These are phyloP conservation scores for Wallemia ichthyophaga DNA, from an alignment of 1,284 basidiomycete genomes.

Conservation along the genomic window DNA sequence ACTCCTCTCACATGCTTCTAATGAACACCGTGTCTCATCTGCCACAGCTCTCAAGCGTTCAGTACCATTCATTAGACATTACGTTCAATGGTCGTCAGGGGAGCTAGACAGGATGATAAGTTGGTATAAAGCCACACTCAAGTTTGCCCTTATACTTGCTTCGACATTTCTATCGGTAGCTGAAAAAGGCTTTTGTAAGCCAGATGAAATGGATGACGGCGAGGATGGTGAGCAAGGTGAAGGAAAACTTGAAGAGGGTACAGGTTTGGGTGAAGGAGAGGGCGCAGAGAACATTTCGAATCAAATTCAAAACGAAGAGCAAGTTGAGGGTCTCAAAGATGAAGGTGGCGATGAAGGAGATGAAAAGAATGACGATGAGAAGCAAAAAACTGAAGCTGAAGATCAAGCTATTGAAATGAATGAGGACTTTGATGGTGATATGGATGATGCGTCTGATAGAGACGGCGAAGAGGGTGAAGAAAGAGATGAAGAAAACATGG, in stretches of 20 bases:
- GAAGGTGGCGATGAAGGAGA: constrained; percentile 29
- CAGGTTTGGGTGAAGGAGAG: constrained; percentile 56
- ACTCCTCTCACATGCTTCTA: not conserved
- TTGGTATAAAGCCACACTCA: constrained; percentile 56
- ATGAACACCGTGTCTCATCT: not conserved
- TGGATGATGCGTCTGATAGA: constrained; percentile 26
- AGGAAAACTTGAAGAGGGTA: constrained; percentile 27
- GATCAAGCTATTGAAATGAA: constrained; percentile 27
- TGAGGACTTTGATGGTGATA: constrained; percentile 36
- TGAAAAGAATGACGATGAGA: constrained; percentile 24
- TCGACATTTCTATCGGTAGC: constrained; percentile 43
- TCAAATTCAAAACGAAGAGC: constrained; percentile 78
- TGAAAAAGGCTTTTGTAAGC: constrained; percentile 72
- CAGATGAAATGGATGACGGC: constrained; percentile 25
- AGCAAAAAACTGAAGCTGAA: constrained; percentile 30
- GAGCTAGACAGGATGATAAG: constrained; percentile 20
- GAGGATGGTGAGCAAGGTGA: constrained; percentile 18
- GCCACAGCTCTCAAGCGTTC: constrained; percentile 7
- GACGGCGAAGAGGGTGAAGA: constrained; percentile 27
- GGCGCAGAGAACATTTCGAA: constrained; percentile 66
- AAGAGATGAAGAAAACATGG: constrained; percentile 29
- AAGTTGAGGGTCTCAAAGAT: constrained; percentile 71
- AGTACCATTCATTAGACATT: constrained; percentile 12
- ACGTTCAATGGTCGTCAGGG: constrained; percentile 7
- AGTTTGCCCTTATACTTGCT: constrained; percentile 48